Base-by-base conservation (phyloP, 2,329 filamentous ascomycete genomes). In the Stagonosporopsis rhizophila region DNA sequence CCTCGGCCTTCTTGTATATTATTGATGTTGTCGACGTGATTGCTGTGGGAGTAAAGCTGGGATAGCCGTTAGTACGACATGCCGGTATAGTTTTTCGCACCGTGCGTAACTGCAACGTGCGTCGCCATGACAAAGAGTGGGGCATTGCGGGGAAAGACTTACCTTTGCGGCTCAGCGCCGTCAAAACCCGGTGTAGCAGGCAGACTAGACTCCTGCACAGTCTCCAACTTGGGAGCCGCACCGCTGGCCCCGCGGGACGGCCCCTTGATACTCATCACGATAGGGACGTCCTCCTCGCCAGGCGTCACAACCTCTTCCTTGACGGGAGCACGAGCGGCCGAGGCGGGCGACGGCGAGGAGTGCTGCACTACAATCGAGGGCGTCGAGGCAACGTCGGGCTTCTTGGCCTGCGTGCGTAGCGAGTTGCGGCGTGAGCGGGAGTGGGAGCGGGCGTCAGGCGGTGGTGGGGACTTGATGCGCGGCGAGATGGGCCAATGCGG, bases 121-220 rank as follows among this genome's bases (percentile, higher is more conserved):
- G 65, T 68, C 59, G 60, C 62, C 53, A 68, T 67, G 61, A 66
- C 61, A 66, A 67, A 66, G 58, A 65, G 66, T 67, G 61, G 66
- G 65, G 61, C 65, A 55, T 55, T 69, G 66, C 62, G 67, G 67
- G 69, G 70, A 65, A 67, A 40, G 50, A 30, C 57, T 63, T 60
- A 73, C 70, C 67, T 73, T 58, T 71, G 62, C 56, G 60, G 64
- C 48, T 69, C 68, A 44, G 71, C 52, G 53, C 63, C 66, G 76
- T 81, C 69, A 60, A 76, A 79, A 14, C 79, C 81, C 14, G 91
- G 89, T 1, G 90, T 90, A 45, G 86, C 87, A 42, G 79, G 79
- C 49, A 91, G 85, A 77, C 91, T 95, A 50, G 89, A 88, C 81
- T 97, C 94, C 73, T 96, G 90, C 15, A 98, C 94, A 0, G 95